These are phyloP conservation scores for Plasmopara viticola DNA, from an alignment of 352 stramenopile species.

Conservation along the genomic window DNA sequence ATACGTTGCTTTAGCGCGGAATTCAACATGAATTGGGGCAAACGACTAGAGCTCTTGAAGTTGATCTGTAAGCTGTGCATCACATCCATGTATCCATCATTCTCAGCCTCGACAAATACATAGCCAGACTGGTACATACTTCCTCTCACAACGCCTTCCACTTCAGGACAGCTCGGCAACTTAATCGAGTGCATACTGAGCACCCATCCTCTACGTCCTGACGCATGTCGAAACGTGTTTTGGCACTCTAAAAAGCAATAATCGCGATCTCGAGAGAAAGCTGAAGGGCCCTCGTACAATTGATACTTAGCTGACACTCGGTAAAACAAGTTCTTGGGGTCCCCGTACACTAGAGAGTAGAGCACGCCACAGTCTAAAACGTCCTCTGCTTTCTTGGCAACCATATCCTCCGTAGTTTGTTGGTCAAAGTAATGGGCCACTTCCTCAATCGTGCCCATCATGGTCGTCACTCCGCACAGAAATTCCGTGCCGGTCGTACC, in stretches of 20 bases:
- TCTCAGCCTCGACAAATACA: conserved; percentile 74
- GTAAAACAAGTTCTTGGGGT: conserved; percentile 47
- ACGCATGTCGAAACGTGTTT: conserved; percentile 70
- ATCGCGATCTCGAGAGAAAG: conserved; percentile 52
- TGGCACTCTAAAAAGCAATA: conserved; percentile 78
- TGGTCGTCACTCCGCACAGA: conserved; percentile 69
- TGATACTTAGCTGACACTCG: conserved; percentile 68
- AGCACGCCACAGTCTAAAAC: conserved; percentile 61
- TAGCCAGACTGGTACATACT: conserved; percentile 82
- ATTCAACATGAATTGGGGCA: conserved; percentile 65
- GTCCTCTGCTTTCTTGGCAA: conserved; percentile 53
- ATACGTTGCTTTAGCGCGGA: conserved; percentile 57
- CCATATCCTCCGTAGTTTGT: conserved; percentile 50
- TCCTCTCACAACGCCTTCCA: conserved; percentile 61
- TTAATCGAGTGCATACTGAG: conserved; percentile 84
- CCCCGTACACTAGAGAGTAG: conserved; percentile 46
- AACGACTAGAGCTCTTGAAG: conserved; percentile 62
- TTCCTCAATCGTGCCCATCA: conserved; percentile 62
- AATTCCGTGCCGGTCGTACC: conserved; percentile 44
- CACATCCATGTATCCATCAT: conserved; percentile 75
- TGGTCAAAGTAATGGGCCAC: conserved; percentile 66
- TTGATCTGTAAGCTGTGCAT: conserved; percentile 84
- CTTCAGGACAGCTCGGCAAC: conserved; percentile 59
- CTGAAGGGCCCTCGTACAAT: conserved; percentile 47
- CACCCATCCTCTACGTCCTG: conserved; percentile 60